Evolutionary conservation across 108 stramenopile species (phyloP).

Genomic region (Skeletonema tropicum): DNA sequence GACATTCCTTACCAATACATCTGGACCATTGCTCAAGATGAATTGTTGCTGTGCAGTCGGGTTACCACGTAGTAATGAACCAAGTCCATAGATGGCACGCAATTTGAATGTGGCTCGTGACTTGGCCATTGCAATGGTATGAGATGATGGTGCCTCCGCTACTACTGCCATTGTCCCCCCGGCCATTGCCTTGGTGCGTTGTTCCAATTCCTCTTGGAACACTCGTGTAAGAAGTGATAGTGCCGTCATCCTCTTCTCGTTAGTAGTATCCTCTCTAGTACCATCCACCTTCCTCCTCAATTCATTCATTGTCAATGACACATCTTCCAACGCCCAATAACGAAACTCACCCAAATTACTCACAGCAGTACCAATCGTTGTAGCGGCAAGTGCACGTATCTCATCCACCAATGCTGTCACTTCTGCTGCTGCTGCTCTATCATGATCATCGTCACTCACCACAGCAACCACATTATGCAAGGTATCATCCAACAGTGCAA

Average conservation of each 20-base stretch:
- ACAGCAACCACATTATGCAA: conserved; percentile 27
- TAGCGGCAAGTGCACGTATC: conserved; percentile 81
- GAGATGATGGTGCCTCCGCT: conserved; percentile 11
- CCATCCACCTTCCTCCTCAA: background rate
- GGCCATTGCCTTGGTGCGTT: conserved; percentile 39
- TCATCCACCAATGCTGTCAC: conserved; percentile 24
- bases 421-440: conserved; percentile 6
- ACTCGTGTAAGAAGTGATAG: conserved; percentile 8
- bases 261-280: background rate
- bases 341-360: conserved; percentile 91
- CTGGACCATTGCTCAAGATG: conserved; percentile 39
- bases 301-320: conserved; percentile 1
- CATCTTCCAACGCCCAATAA: conserved; percentile 77
- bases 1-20: conserved; percentile 28
- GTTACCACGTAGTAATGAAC: conserved; percentile 78
- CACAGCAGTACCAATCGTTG: conserved; percentile 90
- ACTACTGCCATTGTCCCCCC: conserved; percentile 38
- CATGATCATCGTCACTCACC: background rate
- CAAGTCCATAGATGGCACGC: conserved; percentile 71
- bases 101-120: conserved; percentile 28
- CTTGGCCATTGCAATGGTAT: background rate
- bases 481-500: conserved; percentile 64
- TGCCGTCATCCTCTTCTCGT: conserved; percentile 5
- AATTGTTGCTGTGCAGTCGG: conserved; percentile 62
- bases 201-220: conserved; percentile 15